Percentiles rank a stretch among this genome's conserved stretches.
phyloP scores from a whole-genome alignment of 1,284 basidiomycete species.

The Malassezia nana region DNA sequence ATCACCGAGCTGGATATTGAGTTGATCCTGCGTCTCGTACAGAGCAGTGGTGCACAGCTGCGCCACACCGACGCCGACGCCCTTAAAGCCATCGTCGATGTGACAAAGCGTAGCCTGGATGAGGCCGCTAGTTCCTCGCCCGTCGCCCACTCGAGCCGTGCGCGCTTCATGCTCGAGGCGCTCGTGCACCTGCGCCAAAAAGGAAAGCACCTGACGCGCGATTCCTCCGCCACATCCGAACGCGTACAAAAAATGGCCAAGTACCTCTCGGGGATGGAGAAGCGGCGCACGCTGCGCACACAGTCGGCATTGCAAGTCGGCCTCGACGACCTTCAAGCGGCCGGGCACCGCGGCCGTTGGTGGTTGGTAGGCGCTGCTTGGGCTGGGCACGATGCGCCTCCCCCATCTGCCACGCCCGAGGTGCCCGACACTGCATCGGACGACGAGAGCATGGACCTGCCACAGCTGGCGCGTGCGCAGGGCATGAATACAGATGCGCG shows the following conservation, averaged over 20 bases:
- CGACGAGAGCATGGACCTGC: slow-evolving; percentile 50
- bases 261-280: slow-evolving; percentile 29
- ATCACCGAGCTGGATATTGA: slow-evolving; percentile 55
- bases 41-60: slow-evolving; percentile 48
- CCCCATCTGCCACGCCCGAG: slow-evolving; percentile 29
- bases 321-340: slow-evolving; percentile 70
- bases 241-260: slow-evolving; percentile 27
- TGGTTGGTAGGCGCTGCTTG: slow-evolving; percentile 97
- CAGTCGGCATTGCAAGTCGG: slow-evolving; percentile 35
- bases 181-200: slow-evolving; percentile 45
- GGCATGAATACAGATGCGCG: slow-evolving; percentile 98
- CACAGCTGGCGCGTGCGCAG: slow-evolving; percentile 75
- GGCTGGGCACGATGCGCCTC: slow-evolving; percentile 71
- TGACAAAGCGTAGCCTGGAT: slow-evolving; percentile 27
- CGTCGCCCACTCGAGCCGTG: slow-evolving; percentile 21
- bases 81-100: slow-evolving; percentile 33
- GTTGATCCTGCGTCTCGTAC: slow-evolving; percentile 70
- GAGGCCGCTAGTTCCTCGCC: neutral
- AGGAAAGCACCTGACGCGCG: slow-evolving; percentile 49
- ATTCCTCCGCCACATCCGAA: slow-evolving; percentile 3
- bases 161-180: slow-evolving; percentile 45
- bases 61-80: slow-evolving; percentile 35
- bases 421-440: slow-evolving; percentile 49
- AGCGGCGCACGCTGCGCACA: slow-evolving; percentile 28
- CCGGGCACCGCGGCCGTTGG: slow-evolving; percentile 87